Conservation (phyloP, 306 rosid species). For the Trifolium pratense region DNA sequence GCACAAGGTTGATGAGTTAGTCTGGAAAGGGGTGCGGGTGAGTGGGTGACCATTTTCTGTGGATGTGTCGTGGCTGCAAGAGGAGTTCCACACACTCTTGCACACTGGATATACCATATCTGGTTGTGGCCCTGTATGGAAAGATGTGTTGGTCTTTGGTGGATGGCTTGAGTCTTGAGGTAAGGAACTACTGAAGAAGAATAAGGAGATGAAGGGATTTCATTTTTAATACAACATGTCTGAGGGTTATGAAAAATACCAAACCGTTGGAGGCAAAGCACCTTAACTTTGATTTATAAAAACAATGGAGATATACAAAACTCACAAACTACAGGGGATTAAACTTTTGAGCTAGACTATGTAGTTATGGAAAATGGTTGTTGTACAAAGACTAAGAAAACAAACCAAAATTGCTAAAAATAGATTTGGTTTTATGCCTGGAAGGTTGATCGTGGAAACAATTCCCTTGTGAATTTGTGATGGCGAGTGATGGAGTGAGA, state of each 20-base stretch:
- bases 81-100: not conserved
- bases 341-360: not conserved
- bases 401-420: not conserved
- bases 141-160: not conserved
- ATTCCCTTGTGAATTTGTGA: not conserved
- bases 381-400: not conserved
- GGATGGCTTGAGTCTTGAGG: not conserved
- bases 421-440: not conserved
- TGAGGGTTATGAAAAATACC: not conserved
- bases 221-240: no score
- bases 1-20: not conserved
- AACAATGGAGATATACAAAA: not conserved
- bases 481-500: not conserved
- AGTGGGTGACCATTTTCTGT: not conserved
- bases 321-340: not conserved
- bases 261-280: not conserved
- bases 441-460: not conserved
- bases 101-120: not conserved
- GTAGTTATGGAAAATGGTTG: not conserved
- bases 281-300: not conserved
- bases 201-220: no score
- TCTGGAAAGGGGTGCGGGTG: not conserved
- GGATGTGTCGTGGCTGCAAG: not conserved
- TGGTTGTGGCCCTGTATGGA: not conserved
- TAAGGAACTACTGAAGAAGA: not conserved